phyloP scores from a whole-genome alignment of 2,329 filamentous ascomycete species.

The Neonectria coccinea region DNA sequence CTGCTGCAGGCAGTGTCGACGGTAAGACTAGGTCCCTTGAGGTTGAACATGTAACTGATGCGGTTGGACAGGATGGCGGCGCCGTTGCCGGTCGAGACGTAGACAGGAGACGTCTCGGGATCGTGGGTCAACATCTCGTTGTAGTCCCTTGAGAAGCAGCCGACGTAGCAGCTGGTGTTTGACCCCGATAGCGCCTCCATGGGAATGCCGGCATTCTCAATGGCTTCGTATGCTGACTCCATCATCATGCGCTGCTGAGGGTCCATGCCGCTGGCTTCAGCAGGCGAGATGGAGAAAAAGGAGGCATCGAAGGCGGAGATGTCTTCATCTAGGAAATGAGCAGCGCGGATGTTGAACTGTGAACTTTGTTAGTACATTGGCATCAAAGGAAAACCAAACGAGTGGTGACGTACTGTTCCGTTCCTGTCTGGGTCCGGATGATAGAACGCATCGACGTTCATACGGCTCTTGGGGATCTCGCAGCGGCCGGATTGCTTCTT shows the following conservation, averaged over 20 bases:
- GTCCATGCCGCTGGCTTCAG: conserved; percentile 40
- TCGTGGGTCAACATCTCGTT: conserved; percentile 23
- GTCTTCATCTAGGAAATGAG: conserved; percentile 19
- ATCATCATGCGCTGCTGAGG: conserved; percentile 39
- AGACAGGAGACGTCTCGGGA: conserved; percentile 12
- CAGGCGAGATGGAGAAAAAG: conserved; percentile 40
- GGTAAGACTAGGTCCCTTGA: conserved; percentile 21
- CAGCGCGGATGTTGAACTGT: conserved; percentile 15
- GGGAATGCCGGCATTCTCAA: conserved; percentile 47
- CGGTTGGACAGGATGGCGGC: conserved; percentile 23
- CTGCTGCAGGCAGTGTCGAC: conserved; percentile 19
- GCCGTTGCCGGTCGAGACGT: conserved; percentile 14
- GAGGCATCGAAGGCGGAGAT: conserved; percentile 27
- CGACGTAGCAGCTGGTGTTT: conserved; percentile 23
- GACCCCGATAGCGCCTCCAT: conserved; percentile 15
- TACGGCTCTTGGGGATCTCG: conserved; percentile 5
- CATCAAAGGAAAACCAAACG: no score
- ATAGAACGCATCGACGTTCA: conserved; percentile 17
- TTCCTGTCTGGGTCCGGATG: conserved; percentile 20
- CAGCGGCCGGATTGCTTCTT: conserved; percentile 2
- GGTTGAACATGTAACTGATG: conserved; percentile 21
- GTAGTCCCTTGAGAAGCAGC: conserved; percentile 23
- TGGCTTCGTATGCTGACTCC: conserved; percentile 29
- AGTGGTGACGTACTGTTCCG: conserved; percentile 11
- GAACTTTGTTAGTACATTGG: neutral